These are phyloP conservation scores for Diaporthe velutina DNA, from an alignment of 2,329 filamentous ascomycete genomes.

Conservation along the genomic window DNA sequence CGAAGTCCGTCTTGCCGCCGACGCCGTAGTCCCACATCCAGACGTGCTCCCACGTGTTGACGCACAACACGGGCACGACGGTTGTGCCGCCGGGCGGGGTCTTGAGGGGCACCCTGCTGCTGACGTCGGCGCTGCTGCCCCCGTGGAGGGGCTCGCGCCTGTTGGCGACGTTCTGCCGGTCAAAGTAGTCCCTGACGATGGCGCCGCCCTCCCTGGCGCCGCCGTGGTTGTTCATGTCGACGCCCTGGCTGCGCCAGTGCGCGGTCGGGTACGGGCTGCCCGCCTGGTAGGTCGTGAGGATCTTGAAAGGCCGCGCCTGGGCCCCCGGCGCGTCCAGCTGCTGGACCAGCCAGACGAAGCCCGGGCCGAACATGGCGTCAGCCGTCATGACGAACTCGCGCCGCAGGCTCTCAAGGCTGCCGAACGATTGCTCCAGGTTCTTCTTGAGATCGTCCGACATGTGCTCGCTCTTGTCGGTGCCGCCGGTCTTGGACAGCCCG, in stretches of 20 bases:
- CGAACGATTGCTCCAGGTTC: slow-evolving; percentile 79
- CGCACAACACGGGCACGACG: slow-evolving; percentile 83
- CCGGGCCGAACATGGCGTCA: slow-evolving; percentile 93
- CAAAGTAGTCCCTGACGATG: slow-evolving; percentile 54
- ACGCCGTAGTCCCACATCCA: slow-evolving; percentile 86
- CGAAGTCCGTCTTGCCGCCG: slow-evolving; percentile 80
- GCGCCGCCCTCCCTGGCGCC: slow-evolving; percentile 50
- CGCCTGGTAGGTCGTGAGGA: slow-evolving; percentile 91
- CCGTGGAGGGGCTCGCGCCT: slow-evolving; percentile 48
- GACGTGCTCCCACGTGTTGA: slow-evolving; percentile 97
- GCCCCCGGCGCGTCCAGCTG: slow-evolving; percentile 51
- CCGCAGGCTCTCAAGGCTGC: slow-evolving; percentile 84
- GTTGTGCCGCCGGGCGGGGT: slow-evolving; percentile 74
- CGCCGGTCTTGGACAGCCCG: slow-evolving; percentile 54
- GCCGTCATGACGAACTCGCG: slow-evolving; percentile 85
- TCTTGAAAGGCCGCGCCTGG: slow-evolving; percentile 63
- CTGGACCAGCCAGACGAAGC: slow-evolving; percentile 93
- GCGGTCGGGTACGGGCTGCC: slow-evolving; percentile 89
- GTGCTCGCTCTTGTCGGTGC: slow-evolving; percentile 59
- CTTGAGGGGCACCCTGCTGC: slow-evolving; percentile 44
- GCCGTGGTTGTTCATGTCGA: slow-evolving; percentile 78
- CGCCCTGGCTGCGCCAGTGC: slow-evolving; percentile 79
- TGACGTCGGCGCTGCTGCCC: slow-evolving; percentile 42
- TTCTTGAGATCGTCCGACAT: slow-evolving; percentile 59
- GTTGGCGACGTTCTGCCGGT: slow-evolving; percentile 51